These are phyloP conservation scores for Blastomyces silverae DNA, from an alignment of 2,329 filamentous ascomycete genomes.

Conservation along the genomic window DNA sequence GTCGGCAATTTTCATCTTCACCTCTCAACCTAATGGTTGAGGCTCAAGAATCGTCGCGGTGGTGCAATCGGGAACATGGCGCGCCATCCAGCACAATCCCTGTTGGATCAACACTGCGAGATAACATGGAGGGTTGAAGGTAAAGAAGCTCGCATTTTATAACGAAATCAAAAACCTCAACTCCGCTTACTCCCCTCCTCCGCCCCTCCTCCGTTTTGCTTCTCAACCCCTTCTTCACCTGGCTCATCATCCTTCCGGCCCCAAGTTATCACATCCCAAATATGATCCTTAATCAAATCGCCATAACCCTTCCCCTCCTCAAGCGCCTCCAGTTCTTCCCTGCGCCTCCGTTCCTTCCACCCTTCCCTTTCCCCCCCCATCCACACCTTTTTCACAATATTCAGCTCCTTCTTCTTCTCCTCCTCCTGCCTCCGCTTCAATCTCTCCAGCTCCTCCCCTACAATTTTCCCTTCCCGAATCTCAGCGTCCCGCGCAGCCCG, in stretches of 20 bases:
- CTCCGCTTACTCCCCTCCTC: slow-evolving; percentile 29
- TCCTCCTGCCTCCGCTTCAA: slow-evolving; percentile 29
- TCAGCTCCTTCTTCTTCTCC: slow-evolving; percentile 19
- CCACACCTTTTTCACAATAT: slow-evolving; percentile 23
- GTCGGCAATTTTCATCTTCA: not conserved
- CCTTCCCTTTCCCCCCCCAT: slow-evolving; percentile 36
- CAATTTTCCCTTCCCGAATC: slow-evolving; percentile 22
- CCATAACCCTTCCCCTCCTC: slow-evolving; percentile 38
- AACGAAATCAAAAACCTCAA: not conserved
- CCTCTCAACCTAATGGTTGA: too few relatives aligned
- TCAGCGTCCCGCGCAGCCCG: slow-evolving; percentile 18
- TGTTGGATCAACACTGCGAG: not conserved
- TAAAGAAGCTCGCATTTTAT: not conserved
- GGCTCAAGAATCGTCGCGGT: not conserved
- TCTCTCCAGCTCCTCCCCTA: slow-evolving; percentile 24
- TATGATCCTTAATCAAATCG: slow-evolving; percentile 42
- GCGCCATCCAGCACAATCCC: not conserved
- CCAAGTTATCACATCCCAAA: slow-evolving; percentile 36
- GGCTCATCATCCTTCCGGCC: slow-evolving; percentile 24
- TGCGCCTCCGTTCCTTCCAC: slow-evolving; percentile 36
- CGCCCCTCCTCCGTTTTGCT: slow-evolving; percentile 6
- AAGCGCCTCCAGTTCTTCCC: slow-evolving; percentile 36
- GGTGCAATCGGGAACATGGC: not conserved
- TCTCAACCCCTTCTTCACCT: slow-evolving; percentile 16
- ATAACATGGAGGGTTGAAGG: too few relatives aligned